Evolutionary conservation across 2,329 filamentous ascomycete species (phyloP).

Genomic region (Herpotrichia juniperi): DNA sequence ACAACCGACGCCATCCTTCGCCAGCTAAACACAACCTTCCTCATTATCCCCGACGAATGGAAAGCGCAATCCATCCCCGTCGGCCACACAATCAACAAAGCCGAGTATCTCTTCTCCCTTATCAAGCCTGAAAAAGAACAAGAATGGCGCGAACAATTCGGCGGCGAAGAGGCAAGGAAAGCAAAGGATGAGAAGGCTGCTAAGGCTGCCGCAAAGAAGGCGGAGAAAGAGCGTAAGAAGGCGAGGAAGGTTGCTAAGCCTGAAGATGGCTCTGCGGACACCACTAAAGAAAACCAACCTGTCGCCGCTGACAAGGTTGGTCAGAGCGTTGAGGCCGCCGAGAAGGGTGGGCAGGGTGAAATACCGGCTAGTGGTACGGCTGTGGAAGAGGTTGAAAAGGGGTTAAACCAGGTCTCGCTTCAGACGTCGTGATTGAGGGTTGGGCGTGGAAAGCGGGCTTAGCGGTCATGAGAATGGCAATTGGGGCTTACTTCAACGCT

Average conservation of each 20-base stretch:
- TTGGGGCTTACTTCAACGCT: background rate
- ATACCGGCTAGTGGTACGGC: conserved; percentile 44
- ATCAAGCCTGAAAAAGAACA: conserved; percentile 83
- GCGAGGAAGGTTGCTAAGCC: conserved; percentile 64
- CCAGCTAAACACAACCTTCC: conserved; percentile 69
- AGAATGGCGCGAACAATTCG: conserved; percentile 81
- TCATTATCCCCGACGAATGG: conserved; percentile 63
- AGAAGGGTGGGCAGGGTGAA: conserved; percentile 67
- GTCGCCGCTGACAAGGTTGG: conserved; percentile 59
- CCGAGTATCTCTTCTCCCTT: conserved; percentile 79
- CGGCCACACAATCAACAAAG: conserved; percentile 81
- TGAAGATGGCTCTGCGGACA: no score
- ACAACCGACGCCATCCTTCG: conserved; percentile 70
- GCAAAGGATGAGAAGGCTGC: conserved; percentile 73
- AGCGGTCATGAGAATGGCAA: no score
- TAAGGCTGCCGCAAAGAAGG: conserved; percentile 62
- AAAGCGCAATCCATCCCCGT: conserved; percentile 52
- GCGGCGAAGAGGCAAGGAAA: conserved; percentile 69
- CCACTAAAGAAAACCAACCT: no score
- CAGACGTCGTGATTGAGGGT: conserved; percentile 42
- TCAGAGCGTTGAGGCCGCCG: conserved; percentile 74
- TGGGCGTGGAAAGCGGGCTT: background rate
- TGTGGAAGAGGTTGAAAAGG: conserved; percentile 52
- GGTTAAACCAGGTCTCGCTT: conserved; percentile 52
- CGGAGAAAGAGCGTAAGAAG: conserved; percentile 68